Base-by-base conservation (phyloP, 768 basidiomycete species). In the Lactarius quietus region DNA sequence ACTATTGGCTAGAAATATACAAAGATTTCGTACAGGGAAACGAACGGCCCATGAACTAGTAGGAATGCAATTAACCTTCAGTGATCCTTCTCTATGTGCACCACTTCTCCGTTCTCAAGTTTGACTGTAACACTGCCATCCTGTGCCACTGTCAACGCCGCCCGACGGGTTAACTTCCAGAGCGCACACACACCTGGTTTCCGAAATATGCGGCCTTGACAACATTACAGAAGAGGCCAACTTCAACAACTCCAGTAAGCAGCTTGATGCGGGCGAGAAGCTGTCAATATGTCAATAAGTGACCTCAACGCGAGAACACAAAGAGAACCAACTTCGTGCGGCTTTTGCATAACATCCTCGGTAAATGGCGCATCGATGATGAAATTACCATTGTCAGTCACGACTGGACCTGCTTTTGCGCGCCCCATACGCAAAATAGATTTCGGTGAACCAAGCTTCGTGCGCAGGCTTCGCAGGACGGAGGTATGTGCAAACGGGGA, bases 161-260 rank as follows among this genome's bases (percentile, higher is more conserved):
- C 20, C 1, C 3, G 31, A 45, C 17, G 28, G 51, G 18, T 18
- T 54, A 23, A 10, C 43, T 14, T 1, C 6, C 29, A n/a, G 28
- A 55, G 39, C 26, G 72, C 78, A 53, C 29, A 72, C 78, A 53
- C 52, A 90, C 92, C 78, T 85, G 80, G 69, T 94, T 94, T 23
- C 93, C 93, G 76, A 98, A 99, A 80, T 98, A 98, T n/a, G 95
- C 96, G 0, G 95, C 95, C 73, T 88, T 85, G 6, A 91, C 95
- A 82, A 97, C 88, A 61, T 86, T 81, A 73, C 93, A 95, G 79
- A 99, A 98, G n/a, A 99, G 76, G 1, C 97, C 97, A 38, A 98
- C 97, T 76, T 99, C 97, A n/a, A 98, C 93, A 28, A 98, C 93
- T 54, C 97, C 97, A 3, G 96, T 98, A 65, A 98, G 82, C 83